Base-by-base conservation (phyloP, 768 basidiomycete species). In the Termitomyces sp. region DNA sequence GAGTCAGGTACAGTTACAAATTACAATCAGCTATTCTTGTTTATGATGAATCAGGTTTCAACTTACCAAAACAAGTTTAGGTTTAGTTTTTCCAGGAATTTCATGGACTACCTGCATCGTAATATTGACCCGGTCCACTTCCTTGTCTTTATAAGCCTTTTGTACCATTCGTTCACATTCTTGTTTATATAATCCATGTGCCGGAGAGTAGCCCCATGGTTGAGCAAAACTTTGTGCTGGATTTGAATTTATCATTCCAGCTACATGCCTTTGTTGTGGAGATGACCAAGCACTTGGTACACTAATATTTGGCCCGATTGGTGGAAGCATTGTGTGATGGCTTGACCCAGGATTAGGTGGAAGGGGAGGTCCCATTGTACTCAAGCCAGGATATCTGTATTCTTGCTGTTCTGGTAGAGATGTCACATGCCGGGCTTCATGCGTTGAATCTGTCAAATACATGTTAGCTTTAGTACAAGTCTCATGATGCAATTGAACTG, bases 61-160 rank as follows among this genome's bases (percentile, higher is more conserved):
- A 39, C 38, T 55, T 40, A 55, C 9, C 9, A 6, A 24, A 39
- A 55, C 36, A 2, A 55, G 35, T 55, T 4, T 7, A 40, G 53
- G 38, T 55, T 55, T 55, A 2, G 53, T 55, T 24, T 55, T 55
- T 55, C 53, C 20, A 39, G 36, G 38, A 40, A 55, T 28, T 40
- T 55, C 53, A 15, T n/a, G 38, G 20, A 22, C 22, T 13, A 55
- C 53, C 13, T 55, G 53, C 38, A 55, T 38, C n/a, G 38, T n/a
- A 24, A 55, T 36, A 40, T 55, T 55, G n/a, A 55, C 11, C 7
- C 2, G 1, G 3, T 55, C 38, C 16, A 6, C 28, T 16, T 55
- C 53, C 11, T 55, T 55, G 1, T 40, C 53, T 35, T 40, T 55
- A 12, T 55, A 55, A 7, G 53, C 35, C 15, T 15, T 55, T 40